phyloP scores from a whole-genome alignment of 225 moss, liverwort and hornwort genomes.

The Marchantia polymorpha region DNA sequence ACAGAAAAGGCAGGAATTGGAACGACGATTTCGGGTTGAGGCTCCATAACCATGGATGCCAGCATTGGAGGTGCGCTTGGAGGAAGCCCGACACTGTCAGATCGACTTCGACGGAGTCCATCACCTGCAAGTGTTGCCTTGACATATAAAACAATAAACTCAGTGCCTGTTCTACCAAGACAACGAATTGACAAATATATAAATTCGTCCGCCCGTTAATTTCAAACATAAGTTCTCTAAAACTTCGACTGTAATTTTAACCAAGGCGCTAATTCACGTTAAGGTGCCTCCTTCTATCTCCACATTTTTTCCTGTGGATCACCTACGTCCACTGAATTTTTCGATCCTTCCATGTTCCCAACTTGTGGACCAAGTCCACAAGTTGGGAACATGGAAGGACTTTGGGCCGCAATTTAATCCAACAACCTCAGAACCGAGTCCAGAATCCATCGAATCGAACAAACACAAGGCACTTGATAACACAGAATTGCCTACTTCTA shows the following conservation, averaged over 20 bases:
- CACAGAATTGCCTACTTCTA: no score
- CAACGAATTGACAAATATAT: no score
- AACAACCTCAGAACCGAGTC: no score
- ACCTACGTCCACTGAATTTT: no score
- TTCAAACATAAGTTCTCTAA: not conserved
- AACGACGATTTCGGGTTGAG: constrained; percentile 24
- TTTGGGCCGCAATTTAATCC: no score
- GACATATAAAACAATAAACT: not conserved
- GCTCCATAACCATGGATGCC: constrained; percentile 56
- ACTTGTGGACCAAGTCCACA: no score
- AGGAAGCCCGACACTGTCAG: constrained; percentile 52
- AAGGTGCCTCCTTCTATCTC: constrained; percentile 11
- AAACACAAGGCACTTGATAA: no score
- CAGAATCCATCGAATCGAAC: no score
- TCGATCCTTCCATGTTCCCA: no score
- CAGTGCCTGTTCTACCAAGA: not conserved
- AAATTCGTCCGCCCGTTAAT: not conserved
- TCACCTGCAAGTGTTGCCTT: constrained; percentile 26
- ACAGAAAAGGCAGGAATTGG: constrained; percentile 25
- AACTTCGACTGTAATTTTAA: constrained; percentile 31
- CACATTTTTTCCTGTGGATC: not conserved
- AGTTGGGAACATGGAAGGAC: no score
- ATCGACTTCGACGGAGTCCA: constrained; percentile 34
- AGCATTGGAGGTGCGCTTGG: constrained; percentile 85
- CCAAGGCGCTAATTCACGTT: not conserved